Percentiles rank a stretch among this genome's conserved stretches.
phyloP scores from a whole-genome alignment of 768 basidiomycete genomes.

The Boletellus ananas region DNA sequence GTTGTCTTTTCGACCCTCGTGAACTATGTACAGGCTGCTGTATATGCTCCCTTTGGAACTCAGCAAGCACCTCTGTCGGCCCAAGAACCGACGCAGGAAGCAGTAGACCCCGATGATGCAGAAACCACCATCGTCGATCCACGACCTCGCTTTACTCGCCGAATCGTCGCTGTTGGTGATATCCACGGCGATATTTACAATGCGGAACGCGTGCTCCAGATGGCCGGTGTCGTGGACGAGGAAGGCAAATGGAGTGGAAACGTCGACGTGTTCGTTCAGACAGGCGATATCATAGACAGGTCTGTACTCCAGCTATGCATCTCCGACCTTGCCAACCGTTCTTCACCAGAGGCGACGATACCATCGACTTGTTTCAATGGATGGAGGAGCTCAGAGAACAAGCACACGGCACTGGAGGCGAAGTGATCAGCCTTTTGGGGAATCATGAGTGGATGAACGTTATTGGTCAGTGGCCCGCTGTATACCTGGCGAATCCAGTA shows the following conservation, averaged over 20 bases:
- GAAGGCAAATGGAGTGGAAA: slow-evolving; percentile 77
- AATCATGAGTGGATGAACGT: slow-evolving; percentile 98
- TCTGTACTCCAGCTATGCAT: slow-evolving; percentile 29
- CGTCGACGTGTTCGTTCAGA: slow-evolving; percentile 87
- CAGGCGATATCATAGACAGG: slow-evolving; percentile 95
- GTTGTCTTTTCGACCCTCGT: slow-evolving; percentile 25
- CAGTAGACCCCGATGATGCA: slow-evolving; percentile 2
- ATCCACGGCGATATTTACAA: slow-evolving; percentile 87
- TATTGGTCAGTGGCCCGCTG: slow-evolving; percentile 46
- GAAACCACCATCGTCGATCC: slow-evolving; percentile 18
- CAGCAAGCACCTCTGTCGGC: slow-evolving; percentile 10
- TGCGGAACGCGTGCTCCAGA: slow-evolving; percentile 73
- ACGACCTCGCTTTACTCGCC: slow-evolving; percentile 34
- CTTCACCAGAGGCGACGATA: slow-evolving; percentile 73
- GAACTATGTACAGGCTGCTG: slow-evolving; percentile 21
- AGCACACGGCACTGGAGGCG: slow-evolving; percentile 65
- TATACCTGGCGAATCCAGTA: slow-evolving; percentile 1
- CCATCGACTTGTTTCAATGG: slow-evolving; percentile 77
- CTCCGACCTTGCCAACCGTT: slow-evolving; percentile 9
- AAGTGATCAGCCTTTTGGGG: slow-evolving; percentile 74
- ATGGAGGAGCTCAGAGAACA: slow-evolving; percentile 82
- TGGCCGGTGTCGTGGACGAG: slow-evolving; percentile 72
- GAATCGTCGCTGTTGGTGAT: slow-evolving; percentile 88
- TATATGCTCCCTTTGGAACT: slow-evolving; percentile 19
- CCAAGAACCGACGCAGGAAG: slow-evolving; percentile 3